Conservation (phyloP, 495 filamentous ascomycete species). For the Penicillium arizonense region DNA sequence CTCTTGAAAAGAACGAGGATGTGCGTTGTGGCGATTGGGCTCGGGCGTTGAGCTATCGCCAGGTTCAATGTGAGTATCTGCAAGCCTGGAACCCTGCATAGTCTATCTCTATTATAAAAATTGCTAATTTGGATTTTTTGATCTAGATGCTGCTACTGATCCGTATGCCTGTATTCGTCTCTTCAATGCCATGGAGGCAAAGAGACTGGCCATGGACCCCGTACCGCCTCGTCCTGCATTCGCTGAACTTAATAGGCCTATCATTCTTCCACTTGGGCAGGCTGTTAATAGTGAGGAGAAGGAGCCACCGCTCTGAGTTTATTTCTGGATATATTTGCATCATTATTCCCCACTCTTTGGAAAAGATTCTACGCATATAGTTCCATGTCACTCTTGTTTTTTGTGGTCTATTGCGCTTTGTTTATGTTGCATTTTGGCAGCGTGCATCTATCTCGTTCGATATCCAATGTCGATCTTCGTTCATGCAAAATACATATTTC, state of each 20-base stretch:
- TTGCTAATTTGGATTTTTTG: conserved; percentile 1
- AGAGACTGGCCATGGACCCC: conserved; percentile 62
- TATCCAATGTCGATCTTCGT: too few relatives aligned
- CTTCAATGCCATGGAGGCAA: conserved; percentile 65
- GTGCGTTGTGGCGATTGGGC: conserved; percentile 76
- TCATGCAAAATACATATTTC: too few relatives aligned
- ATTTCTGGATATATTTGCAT: neutral
- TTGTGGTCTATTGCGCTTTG: neutral
- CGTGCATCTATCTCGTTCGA: too few relatives aligned
- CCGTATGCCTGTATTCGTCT: conserved; percentile 78
- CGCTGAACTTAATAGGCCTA: conserved; percentile 64
- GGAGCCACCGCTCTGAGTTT: neutral
- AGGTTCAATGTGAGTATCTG: conserved; percentile 66
- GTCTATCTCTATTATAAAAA: neutral
- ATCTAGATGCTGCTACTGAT: conserved; percentile 75
- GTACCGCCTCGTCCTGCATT: conserved; percentile 65
- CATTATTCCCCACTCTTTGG: neutral
- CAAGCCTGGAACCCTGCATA: neutral
- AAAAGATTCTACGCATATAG: too few relatives aligned
- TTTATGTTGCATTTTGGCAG: too few relatives aligned
- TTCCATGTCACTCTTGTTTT: neutral
- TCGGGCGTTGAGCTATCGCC: conserved; percentile 53
- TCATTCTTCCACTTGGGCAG: conserved; percentile 28
- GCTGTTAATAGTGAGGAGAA: conserved; percentile 6
- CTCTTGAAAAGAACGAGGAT: conserved; percentile 66